A percentile compares a stretch with the other conserved stretches of the same genome.
These are phyloP conservation scores for Rhynchosporium agropyri DNA, from an alignment of 2,329 filamentous ascomycete genomes.

Conservation along the genomic window DNA sequence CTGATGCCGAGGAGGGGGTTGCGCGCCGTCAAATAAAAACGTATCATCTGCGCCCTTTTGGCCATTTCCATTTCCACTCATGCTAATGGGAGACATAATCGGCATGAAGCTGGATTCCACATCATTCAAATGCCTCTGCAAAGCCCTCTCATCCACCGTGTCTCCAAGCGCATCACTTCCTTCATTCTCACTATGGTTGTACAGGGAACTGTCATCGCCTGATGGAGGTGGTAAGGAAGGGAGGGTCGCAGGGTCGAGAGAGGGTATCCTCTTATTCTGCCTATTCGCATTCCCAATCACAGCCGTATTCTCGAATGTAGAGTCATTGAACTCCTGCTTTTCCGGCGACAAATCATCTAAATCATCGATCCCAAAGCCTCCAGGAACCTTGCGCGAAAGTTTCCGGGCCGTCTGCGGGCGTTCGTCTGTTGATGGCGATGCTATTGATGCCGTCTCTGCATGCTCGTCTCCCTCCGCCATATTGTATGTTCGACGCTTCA, in stretches of 20 bases:
- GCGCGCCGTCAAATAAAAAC: conserved; percentile 55
- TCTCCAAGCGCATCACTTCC: conserved; percentile 35
- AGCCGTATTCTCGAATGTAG: conserved; percentile 31
- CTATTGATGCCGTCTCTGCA: conserved; percentile 19
- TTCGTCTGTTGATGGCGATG: conserved; percentile 23
- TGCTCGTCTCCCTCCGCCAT: conserved; percentile 41
- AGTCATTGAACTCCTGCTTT: conserved; percentile 36
- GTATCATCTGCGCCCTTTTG: conserved; percentile 57
- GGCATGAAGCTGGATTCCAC: conserved; percentile 68
- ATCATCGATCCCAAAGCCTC: conserved; percentile 38
- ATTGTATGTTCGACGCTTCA: conserved; percentile 33
- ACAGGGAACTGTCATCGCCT: conserved; percentile 38
- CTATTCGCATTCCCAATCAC: conserved; percentile 27
- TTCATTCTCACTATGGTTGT: conserved; percentile 35
- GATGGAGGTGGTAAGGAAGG: conserved; percentile 35
- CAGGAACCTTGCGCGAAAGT: conserved; percentile 36
- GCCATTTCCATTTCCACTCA: conserved; percentile 41
- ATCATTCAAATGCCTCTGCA: conserved; percentile 57
- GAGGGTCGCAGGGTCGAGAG: conserved; percentile 34
- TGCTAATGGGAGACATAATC: conserved; percentile 57
- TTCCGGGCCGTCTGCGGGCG: conserved; percentile 38
- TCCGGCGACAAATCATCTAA: conserved; percentile 37
- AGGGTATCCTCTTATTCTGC: conserved; percentile 31
- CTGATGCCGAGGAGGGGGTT: conserved; percentile 12
- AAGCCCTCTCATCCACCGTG: conserved; percentile 40